These are phyloP conservation scores for Penicillium decumbens DNA, from an alignment of 2,329 filamentous ascomycete species.

Conservation along the genomic window DNA sequence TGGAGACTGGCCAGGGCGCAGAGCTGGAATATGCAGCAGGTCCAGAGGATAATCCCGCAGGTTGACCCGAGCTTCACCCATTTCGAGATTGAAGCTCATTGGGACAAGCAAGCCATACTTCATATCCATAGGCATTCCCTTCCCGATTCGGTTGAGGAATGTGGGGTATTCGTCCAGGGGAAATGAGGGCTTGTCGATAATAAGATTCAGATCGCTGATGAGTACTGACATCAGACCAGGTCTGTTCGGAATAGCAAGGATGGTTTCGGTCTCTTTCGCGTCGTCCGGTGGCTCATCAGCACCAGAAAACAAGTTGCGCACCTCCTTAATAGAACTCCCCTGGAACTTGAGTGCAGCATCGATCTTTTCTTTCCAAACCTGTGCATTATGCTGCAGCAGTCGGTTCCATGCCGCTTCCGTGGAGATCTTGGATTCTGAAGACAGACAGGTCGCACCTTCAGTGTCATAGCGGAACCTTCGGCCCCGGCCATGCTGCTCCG, in stretches of 20 bases:
- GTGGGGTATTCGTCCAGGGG: conserved; percentile 73
- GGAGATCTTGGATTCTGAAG: conserved; percentile 65
- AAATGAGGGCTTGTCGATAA: conserved; percentile 90
- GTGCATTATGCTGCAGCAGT: conserved; percentile 74
- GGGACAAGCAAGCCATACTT: conserved; percentile 85
- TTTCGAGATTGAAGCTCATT: conserved; percentile 80
- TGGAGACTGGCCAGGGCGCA: conserved; percentile 73
- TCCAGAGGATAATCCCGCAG: conserved; percentile 92
- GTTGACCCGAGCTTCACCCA: conserved; percentile 83
- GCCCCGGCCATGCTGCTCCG: conserved; percentile 30
- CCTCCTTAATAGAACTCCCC: conserved; percentile 68
- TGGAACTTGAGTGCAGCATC: conserved; percentile 68
- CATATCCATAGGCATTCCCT: conserved; percentile 90
- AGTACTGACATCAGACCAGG: conserved; percentile 76
- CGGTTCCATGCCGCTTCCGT: conserved; percentile 70
- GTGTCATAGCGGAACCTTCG: conserved; percentile 65
- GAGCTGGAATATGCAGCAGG: conserved; percentile 78
- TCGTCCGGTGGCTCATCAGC: conserved; percentile 76
- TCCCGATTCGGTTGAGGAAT: conserved; percentile 86
- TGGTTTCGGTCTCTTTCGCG: conserved; percentile 73
- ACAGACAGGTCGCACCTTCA: conserved; percentile 68
- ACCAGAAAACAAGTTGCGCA: conserved; percentile 76
- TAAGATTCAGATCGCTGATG: conserved; percentile 78
- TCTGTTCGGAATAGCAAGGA: conserved; percentile 78
- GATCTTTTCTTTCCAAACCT: conserved; percentile 89